Base-by-base conservation (phyloP, 208 protist genomes). In the Trypanosoma grayi region DNA sequence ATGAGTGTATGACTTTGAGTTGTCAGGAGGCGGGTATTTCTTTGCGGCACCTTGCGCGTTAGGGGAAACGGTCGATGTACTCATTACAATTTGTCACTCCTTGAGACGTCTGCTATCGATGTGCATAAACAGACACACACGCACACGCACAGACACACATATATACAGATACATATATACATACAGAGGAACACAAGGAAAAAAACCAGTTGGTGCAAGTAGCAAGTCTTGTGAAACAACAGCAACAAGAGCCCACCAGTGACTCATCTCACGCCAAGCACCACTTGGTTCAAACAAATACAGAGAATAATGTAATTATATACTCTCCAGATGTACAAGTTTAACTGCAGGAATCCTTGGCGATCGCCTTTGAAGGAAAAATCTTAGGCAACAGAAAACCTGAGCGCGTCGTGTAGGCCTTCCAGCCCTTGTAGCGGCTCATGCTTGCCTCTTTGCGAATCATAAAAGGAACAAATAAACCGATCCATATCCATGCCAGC, bases 401-500 rank as follows among this genome's bases (percentile, higher is more conserved):
- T 20, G 66, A 83, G 13, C 55, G 70, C 3, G 53, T 64, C 8
- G 58, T 77, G 60, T 95, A 95, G 1, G 57, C 59, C 27, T 52
- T 64, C 89, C 89, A 95, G 0, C 52, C 81, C 16, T 61, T 37
- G 70, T 95, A 58, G 11, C 89, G 77, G 34, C 83, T 88, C 85
- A 95, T 93, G 33, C 83, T 67, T 2, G 33, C 54, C 54, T 95
- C 89, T 53, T 95, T 95, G 16, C 50, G 67, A 27, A 86, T 55
- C 70, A 95, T 95, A 33, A 62, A 90, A 1, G 89, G 89, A 7
- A 87, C 51, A 64, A 92, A 95, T 13, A 95, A 9, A 10, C 67
- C 66, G 4, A 68, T 72, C 83, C 85, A 92, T 20, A 92, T 72
- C 61, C 66, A 77, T 14, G 68, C 72, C 0, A 92, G 64, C 9